Evolutionary conservation across 495 filamentous ascomycete genomes (phyloP).

Genomic region (Neurospora sp.): DNA sequence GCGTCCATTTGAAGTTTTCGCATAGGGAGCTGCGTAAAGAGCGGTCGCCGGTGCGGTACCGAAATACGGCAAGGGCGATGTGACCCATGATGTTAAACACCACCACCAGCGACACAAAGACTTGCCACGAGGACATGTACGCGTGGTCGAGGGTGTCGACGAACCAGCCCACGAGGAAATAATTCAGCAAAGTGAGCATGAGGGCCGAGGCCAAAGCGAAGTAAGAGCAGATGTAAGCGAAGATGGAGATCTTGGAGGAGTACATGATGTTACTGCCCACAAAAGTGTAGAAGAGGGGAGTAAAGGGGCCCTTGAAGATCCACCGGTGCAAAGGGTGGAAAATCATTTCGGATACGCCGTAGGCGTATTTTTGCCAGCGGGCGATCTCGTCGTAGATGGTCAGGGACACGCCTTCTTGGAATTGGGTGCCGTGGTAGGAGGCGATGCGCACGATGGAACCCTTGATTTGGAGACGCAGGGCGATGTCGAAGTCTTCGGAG

Average conservation of each 20-base stretch:
- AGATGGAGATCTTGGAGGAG: slow-evolving; percentile 62
- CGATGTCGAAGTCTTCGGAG: slow-evolving; percentile 74
- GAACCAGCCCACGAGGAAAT: slow-evolving; percentile 62
- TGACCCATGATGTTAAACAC: slow-evolving; percentile 55
- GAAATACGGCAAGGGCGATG: slow-evolving; percentile 47
- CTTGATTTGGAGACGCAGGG: slow-evolving; percentile 55
- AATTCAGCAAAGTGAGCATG: slow-evolving; percentile 61
- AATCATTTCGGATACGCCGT: slow-evolving; percentile 65
- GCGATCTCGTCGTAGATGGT: slow-evolving; percentile 72
- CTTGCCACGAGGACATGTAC: slow-evolving; percentile 59
- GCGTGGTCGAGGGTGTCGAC: slow-evolving; percentile 54
- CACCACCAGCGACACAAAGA: slow-evolving; percentile 54
- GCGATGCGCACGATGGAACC: slow-evolving; percentile 61
- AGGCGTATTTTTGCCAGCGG: slow-evolving; percentile 74
- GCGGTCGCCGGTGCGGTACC: slow-evolving; percentile 47
- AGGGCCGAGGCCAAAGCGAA: slow-evolving; percentile 64
- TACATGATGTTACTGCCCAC: slow-evolving; percentile 52
- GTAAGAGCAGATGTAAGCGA: slow-evolving; percentile 71
- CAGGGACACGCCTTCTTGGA: slow-evolving; percentile 69
- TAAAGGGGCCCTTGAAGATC: slow-evolving; percentile 54
- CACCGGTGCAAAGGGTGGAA: slow-evolving; percentile 58
- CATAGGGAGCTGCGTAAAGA: slow-evolving; percentile 36
- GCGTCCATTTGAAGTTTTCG: slow-evolving; percentile 59
- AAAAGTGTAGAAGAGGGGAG: slow-evolving; percentile 55
- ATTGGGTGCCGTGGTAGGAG: slow-evolving; percentile 56